Conservation (phyloP, 2,329 filamentous ascomycete species). For the Dryadomyces quercivorus region DNA sequence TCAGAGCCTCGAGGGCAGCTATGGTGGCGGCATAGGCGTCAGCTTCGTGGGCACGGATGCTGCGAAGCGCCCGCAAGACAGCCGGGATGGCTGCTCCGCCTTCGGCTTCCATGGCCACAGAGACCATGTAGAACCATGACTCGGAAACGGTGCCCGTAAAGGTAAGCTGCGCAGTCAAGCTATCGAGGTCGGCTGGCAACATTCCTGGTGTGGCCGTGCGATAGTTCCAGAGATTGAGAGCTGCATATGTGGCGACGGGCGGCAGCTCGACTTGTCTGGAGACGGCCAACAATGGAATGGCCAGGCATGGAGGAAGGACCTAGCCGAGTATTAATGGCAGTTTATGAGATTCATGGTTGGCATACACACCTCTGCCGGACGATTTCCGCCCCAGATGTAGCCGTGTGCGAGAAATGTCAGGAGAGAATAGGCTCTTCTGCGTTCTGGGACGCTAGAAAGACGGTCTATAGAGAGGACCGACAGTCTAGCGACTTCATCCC, state of each 20-base stretch:
- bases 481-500: slow-evolving; percentile 50
- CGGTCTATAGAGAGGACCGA: slow-evolving; percentile 56
- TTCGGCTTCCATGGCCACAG: slow-evolving; percentile 77
- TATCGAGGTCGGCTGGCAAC: slow-evolving; percentile 47
- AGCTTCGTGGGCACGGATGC: slow-evolving; percentile 49
- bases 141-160: slow-evolving; percentile 85
- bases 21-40: slow-evolving; percentile 20
- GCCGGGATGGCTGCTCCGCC: slow-evolving; percentile 63
- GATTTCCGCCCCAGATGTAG: slow-evolving; percentile 80
- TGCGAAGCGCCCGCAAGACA: slow-evolving; percentile 66
- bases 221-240: slow-evolving; percentile 84
- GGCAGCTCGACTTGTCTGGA: slow-evolving; percentile 68
- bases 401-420: slow-evolving; percentile 71
- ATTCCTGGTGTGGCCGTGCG: slow-evolving; percentile 20
- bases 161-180: slow-evolving; percentile 61
- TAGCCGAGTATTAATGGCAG: not conserved
- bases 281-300: slow-evolving; percentile 61
- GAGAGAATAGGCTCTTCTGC: slow-evolving; percentile 69
- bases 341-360: no score
- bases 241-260: slow-evolving; percentile 83
- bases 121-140: slow-evolving; percentile 87
- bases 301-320: slow-evolving; percentile 60
- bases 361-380: slow-evolving; percentile 52
- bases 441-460: slow-evolving; percentile 56
- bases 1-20: slow-evolving; percentile 49